Base-by-base conservation (phyloP, 1,284 basidiomycete genomes). In the Tylopilus orsonianus region DNA sequence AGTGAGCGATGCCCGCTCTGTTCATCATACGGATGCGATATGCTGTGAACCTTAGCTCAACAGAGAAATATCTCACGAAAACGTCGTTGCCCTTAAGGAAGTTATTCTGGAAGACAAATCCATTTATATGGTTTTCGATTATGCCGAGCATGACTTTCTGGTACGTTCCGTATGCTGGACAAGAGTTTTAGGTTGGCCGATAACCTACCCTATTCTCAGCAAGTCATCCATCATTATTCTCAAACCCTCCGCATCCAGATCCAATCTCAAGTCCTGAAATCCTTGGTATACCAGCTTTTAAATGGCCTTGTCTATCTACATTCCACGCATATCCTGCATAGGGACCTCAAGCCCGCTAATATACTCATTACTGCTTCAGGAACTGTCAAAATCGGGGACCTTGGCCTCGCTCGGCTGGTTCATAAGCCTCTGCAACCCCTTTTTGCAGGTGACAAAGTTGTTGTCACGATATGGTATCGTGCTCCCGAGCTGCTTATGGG, bases 391-490 rank as follows among this genome's bases (percentile, higher is more conserved):
- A 98, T 99, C 43, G 97, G 95, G 14, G 97, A 99, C 69, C 75
- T 99, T 1, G 97, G 97, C 27, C 80, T 99, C 7, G 97, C 97
- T 0, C 81, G 97, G 32, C 76, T 98, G 7, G 86, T 88, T 44
- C 83, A 89, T 55, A 82, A 89, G 47, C 94, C 94, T 3, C 74
- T 97, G 0, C 90, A 94, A 61, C 86, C 90, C 0, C 75, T 97
- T 2, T 84, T 91, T 66, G 81, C 83, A 1, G 93, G 93, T 18
- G 96, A 99, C 73, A 98, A 98, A 67, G 95, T 99, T 10, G 97
- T 99, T 29, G 97, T 99, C 2, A 99, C 97, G 0, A 98, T 99
- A 59, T 99, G 96, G 96, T 99, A 99, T 63, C 87, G 96, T 39
- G 93, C 94, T 2, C 96, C 96, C 0, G 96, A 99, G 67, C 80